Conservation (phyloP, 2,329 filamentous ascomycete genomes). For the Sporothrix mexicana region DNA sequence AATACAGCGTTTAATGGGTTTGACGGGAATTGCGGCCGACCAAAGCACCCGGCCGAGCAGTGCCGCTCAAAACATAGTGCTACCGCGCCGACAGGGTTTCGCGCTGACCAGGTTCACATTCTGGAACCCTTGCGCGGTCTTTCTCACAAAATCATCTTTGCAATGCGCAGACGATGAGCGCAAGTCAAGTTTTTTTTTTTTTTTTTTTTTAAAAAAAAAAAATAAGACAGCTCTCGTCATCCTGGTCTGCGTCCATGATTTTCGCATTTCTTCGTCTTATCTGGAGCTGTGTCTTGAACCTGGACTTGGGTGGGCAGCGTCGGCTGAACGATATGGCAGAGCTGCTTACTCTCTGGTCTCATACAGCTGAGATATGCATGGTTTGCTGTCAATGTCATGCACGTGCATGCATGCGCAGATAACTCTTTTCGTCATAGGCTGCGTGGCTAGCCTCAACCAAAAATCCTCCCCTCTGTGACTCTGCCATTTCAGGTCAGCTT, state of each 20-base stretch:
- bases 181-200: background rate
- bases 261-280: background rate
- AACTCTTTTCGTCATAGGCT: background rate
- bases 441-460: background rate
- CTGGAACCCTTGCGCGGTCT: background rate
- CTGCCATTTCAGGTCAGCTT: background rate
- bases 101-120: background rate
- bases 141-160: background rate
- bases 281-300: background rate
- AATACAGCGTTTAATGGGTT: background rate
- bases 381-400: conserved; percentile 19
- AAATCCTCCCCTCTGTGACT: background rate
- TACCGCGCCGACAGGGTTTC: background rate
- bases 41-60: background rate
- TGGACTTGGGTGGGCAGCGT: conserved; percentile 5
- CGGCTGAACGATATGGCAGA: conserved; percentile 1
- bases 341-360: background rate
- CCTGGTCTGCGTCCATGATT: background rate
- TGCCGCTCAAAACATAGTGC: background rate
- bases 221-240: too few relatives aligned
- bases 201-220: too few relatives aligned
- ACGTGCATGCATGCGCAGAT: too few relatives aligned
- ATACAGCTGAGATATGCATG: background rate
- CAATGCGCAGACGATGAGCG: background rate
- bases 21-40: background rate